These are phyloP conservation scores for Trichoderma polysporum DNA, from an alignment of 2,329 filamentous ascomycete genomes.

Conservation along the genomic window DNA sequence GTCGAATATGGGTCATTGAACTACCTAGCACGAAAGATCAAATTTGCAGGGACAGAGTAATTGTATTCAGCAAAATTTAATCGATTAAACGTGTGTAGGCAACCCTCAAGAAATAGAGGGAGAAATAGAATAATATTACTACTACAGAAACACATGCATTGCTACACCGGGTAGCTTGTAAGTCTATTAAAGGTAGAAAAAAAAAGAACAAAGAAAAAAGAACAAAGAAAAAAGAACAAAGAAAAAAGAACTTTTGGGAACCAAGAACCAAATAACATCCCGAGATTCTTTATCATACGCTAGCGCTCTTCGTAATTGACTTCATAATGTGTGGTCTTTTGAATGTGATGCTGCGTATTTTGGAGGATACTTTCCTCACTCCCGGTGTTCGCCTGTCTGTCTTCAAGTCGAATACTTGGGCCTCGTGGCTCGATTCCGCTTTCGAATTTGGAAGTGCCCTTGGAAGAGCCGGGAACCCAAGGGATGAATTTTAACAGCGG, in stretches of 20 bases:
- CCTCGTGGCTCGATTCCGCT: not conserved
- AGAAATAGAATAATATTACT: not conserved
- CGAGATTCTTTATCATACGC: not conserved
- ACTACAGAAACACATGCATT: not conserved
- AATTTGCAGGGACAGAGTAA: too few relatives aligned
- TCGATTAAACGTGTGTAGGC: too few relatives aligned
- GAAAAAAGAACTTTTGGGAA: not conserved
- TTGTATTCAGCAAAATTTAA: not conserved
- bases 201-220: too few relatives aligned
- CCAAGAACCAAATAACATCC: not conserved
- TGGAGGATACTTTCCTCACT: constrained; percentile 4
- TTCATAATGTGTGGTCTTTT: constrained; percentile 3
- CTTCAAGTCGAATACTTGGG: constrained; percentile 11
- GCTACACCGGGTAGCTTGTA: not conserved
- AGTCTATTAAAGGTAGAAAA: not conserved
- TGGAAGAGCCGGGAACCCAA: constrained; percentile 3
- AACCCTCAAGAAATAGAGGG: not conserved
- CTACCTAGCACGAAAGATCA: too few relatives aligned
- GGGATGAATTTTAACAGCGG: not conserved
- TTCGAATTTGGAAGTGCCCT: not conserved
- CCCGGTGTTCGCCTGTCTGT: not conserved
- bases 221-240: too few relatives aligned
- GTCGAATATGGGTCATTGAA: too few relatives aligned
- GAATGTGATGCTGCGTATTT: not conserved
- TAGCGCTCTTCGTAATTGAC: not conserved